phyloP scores from a whole-genome alignment of 345 rosid genomes.

The Rhodomyrtus tomentosa region DNA sequence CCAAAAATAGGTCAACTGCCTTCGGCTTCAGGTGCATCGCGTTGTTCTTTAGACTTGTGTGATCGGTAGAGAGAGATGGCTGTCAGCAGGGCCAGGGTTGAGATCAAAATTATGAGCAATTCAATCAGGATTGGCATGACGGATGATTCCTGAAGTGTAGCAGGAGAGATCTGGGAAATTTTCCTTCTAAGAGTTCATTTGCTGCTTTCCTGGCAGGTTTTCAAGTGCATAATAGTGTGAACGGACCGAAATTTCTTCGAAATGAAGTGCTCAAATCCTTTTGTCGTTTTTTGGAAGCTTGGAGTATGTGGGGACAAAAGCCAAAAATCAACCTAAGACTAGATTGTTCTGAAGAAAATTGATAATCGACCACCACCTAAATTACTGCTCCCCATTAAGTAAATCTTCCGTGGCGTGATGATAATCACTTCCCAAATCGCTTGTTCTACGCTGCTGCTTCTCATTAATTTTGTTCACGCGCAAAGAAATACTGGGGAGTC shows the following conservation, averaged over 20 bases:
- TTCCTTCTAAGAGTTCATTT: neutral
- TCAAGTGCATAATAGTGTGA: neutral
- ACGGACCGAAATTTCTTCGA: neutral
- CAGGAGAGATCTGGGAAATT: neutral
- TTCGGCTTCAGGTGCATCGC: slow-evolving; percentile 13
- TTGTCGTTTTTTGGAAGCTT: neutral
- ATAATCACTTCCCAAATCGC: neutral
- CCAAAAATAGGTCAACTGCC: slow-evolving; percentile 39
- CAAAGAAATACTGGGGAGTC: neutral
- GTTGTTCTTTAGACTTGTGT: neutral
- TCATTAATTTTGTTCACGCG: neutral
- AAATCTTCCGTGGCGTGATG: too few relatives aligned
- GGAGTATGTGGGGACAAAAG: neutral
- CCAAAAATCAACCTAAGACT: neutral
- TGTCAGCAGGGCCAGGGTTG: neutral
- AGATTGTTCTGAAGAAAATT: neutral
- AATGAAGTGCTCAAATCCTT: neutral
- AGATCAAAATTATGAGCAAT: neutral
- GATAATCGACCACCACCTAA: neutral
- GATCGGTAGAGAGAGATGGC: neutral
- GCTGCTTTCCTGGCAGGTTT: neutral
- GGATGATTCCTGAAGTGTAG: neutral
- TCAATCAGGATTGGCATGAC: neutral
- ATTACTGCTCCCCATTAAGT: neutral
- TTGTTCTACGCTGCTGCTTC: neutral